A percentile compares a stretch with the other conserved stretches of the same genome.
phyloP scores from a whole-genome alignment of 2,329 filamentous ascomycete species.

The Podosphaera leucotricha region DNA sequence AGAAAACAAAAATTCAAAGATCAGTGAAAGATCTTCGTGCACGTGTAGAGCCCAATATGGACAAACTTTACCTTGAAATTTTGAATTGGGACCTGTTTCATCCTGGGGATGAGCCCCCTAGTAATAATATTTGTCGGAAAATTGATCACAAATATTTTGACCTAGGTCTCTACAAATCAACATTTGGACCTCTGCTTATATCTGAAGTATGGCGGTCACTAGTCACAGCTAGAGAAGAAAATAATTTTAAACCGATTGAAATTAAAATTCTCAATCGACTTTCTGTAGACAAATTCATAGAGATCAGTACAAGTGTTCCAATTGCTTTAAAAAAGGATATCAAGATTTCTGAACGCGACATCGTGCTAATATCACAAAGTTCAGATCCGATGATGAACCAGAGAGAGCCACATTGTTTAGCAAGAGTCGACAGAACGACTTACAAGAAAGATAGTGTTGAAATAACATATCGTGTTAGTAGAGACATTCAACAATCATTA shows the following conservation, averaged over 20 bases:
- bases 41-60: slow-evolving; percentile 71
- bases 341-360: slow-evolving; percentile 59
- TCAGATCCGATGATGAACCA: slow-evolving; percentile 43
- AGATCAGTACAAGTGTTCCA: slow-evolving; percentile 68
- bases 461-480: slow-evolving; percentile 63
- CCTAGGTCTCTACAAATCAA: slow-evolving; percentile 59
- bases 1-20: slow-evolving; percentile 57
- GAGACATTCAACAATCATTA: slow-evolving; percentile 25
- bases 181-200: slow-evolving; percentile 72
- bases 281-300: slow-evolving; percentile 78
- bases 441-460: slow-evolving; percentile 66
- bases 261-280: slow-evolving; percentile 73
- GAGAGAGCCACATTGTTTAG: slow-evolving; percentile 56
- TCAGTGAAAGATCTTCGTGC: slow-evolving; percentile 88
- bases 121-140: slow-evolving; percentile 43
- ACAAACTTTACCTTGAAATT: slow-evolving; percentile 61
- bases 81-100: slow-evolving; percentile 93
- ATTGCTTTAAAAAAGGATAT: slow-evolving; percentile 46
- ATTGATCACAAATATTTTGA: slow-evolving; percentile 61
- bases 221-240: slow-evolving; percentile 71
- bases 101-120: slow-evolving; percentile 63
- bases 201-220: slow-evolving; percentile 94
- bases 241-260: slow-evolving; percentile 56
- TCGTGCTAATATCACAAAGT: slow-evolving; percentile 61
- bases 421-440: slow-evolving; percentile 56